These are phyloP conservation scores for Nephelium lappaceum DNA, from an alignment of 345 rosid species.

Conservation along the genomic window DNA sequence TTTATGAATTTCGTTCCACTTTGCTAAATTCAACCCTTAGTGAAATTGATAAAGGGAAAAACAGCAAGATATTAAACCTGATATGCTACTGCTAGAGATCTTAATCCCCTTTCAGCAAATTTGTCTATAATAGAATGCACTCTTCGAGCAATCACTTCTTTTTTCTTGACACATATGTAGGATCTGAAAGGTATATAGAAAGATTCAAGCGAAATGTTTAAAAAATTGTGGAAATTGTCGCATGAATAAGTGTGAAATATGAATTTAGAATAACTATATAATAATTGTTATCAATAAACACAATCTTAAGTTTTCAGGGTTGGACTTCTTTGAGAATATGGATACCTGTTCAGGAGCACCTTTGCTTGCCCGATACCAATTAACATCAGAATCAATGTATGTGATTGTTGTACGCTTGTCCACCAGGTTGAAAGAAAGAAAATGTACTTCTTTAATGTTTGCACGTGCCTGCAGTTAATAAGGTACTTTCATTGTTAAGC, in stretches of 20 bases:
- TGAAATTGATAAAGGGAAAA: conserved; percentile 10
- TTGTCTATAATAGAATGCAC: conserved; percentile 78
- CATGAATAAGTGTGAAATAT: not conserved
- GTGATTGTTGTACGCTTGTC: conserved; percentile 96
- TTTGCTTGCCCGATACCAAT: conserved; percentile 89
- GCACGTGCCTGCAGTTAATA: conserved; percentile 72
- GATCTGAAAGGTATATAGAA: conserved; percentile 19
- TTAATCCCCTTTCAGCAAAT: conserved; percentile 92
- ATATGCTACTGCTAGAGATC: conserved; percentile 85
- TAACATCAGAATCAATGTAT: conserved; percentile 79
- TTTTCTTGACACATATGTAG: conserved; percentile 65
- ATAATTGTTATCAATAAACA: not conserved
- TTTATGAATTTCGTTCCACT: not conserved
- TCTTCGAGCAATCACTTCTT: conserved; percentile 59
- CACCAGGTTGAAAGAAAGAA: conserved; percentile 92
- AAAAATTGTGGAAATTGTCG: not conserved
- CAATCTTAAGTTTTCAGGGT: not conserved
- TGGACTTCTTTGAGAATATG: not conserved
- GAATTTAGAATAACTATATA: not conserved
- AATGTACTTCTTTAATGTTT: conserved; percentile 83
- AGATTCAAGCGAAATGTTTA: not conserved
- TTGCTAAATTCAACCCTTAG: not conserved
- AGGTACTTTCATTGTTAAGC: conserved; percentile 9
- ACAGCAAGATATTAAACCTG: conserved; percentile 54
- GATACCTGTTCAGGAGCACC: conserved; percentile 99